These are phyloP conservation scores for Aquilaria malaccensis DNA, from an alignment of 345 rosid genomes.

Conservation along the genomic window DNA sequence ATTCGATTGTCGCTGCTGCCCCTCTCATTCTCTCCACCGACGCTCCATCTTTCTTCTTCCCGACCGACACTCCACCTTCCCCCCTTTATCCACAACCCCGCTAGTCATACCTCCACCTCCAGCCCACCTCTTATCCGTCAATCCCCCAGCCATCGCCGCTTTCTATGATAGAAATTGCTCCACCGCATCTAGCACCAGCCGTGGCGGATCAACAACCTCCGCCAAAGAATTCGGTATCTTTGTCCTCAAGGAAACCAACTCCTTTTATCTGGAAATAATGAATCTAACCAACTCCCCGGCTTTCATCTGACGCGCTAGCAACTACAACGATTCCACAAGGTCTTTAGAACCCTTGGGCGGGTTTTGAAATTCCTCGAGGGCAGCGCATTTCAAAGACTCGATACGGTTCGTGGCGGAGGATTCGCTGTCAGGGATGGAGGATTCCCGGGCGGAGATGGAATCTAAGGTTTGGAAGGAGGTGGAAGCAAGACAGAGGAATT, in stretches of 20 bases:
- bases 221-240: constrained; percentile 31
- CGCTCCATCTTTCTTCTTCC: constrained; percentile 34
- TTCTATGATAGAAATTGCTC: constrained; percentile 42
- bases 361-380: constrained; percentile 27
- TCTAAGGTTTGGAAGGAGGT: no score
- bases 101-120: constrained; percentile 27
- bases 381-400: constrained; percentile 23
- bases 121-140: constrained; percentile 58
- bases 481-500: constrained; percentile 20
- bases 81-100: neutral
- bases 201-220: constrained; percentile 45
- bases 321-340: constrained; percentile 25
- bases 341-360: constrained; percentile 1
- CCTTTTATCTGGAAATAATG: constrained; percentile 36
- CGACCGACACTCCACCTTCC: constrained; percentile 17
- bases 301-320: constrained; percentile 38
- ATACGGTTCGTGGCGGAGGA: constrained; percentile 1
- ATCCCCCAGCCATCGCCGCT: constrained; percentile 26
- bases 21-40: constrained; percentile 33
- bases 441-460: no score
- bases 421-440: no score
- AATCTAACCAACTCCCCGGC: constrained; percentile 27
- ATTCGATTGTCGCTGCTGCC: constrained; percentile 17
- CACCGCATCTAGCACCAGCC: constrained; percentile 42
- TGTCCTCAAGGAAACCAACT: constrained; percentile 35